Evolutionary conservation across 306 rosid species (phyloP), one percentile per base, ranked within the genome.

Genomic region (Medicago ruthenica): DNA sequence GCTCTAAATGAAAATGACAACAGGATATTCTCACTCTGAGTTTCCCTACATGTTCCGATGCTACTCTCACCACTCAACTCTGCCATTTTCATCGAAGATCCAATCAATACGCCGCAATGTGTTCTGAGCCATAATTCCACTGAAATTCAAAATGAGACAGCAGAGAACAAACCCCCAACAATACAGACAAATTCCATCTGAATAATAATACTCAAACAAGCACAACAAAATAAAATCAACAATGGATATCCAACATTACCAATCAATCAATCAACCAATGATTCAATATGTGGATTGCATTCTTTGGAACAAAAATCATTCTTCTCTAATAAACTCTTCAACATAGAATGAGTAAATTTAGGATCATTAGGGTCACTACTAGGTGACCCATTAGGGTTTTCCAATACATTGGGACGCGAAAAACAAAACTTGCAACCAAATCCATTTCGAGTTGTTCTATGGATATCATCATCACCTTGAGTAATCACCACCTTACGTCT

Each of bases 281-380:
- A 61, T 61, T 61, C 78, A 37, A 86, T 41, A 78, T 91, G 97
- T 37, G 90, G 77, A 87, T 93, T 91, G 89, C 91, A 88, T 40
- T 91, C 88, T 70, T 76, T 87, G 58, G 91, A 88, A 83, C 70
- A 83, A 71, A 93, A 93, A 83, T 88, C 92, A 79, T 87, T 93
- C 39, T 57, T 87, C 74, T 93, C 93, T 7, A 93, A 76, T 13
- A 93, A 78, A 79, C 20, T 71, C 77, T 63, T 88, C 85, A 92
- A 50, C 90, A 84, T 88, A 24, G 78, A 83, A 53, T 53, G 45
- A 34, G 86, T 87, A 53, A 91, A 93, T 47, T 84, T 88, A 1
- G 87, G 89, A 65, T 84, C 61, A 64, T 89, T 86, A 6, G 97
- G 96, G 67, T 89, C 91, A 67, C 88, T 81, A 2, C 47, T 57